phyloP scores from a whole-genome alignment of 768 basidiomycete genomes.

The Suillus cothurnatus region DNA sequence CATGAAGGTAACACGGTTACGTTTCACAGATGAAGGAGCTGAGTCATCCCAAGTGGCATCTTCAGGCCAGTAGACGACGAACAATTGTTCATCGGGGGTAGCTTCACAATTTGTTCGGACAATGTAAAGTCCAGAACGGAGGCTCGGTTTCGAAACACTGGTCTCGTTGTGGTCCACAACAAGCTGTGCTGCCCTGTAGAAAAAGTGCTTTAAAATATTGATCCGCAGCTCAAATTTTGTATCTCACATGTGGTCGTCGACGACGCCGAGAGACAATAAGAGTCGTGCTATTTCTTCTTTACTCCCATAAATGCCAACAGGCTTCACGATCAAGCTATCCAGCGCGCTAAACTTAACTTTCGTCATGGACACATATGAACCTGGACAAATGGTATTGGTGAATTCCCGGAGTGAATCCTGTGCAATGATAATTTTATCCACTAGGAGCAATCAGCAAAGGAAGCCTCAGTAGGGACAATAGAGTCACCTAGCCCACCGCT shows the following conservation, averaged over 20 bases:
- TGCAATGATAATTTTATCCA: slow-evolving; percentile 64
- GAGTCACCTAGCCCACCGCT: slow-evolving; percentile 52
- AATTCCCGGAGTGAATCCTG: slow-evolving; percentile 51
- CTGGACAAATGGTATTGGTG: slow-evolving; percentile 49
- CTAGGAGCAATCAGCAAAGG: slow-evolving; percentile 29
- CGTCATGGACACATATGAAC: slow-evolving; percentile 55
- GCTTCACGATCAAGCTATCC: slow-evolving; percentile 49
- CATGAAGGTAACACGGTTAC: slow-evolving; percentile 65
- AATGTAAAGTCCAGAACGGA: slow-evolving; percentile 54
- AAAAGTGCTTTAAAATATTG: slow-evolving; percentile 4
- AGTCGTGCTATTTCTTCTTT: slow-evolving; percentile 51
- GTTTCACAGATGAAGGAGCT: slow-evolving; percentile 42
- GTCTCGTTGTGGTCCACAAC: background rate
- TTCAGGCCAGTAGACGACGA: slow-evolving; percentile 65
- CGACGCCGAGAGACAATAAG: slow-evolving; percentile 35
- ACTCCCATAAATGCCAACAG: slow-evolving; percentile 60
- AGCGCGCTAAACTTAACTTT: slow-evolving; percentile 58
- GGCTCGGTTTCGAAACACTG: slow-evolving; percentile 20
- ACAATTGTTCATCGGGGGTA: slow-evolving; percentile 31
- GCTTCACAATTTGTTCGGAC: slow-evolving; percentile 22
- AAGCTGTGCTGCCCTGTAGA: slow-evolving; percentile 10
- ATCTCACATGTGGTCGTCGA: slow-evolving; percentile 46
- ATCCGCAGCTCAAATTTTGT: background rate
- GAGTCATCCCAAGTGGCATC: slow-evolving; percentile 59
- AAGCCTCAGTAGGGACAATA: background rate